phyloP scores from a whole-genome alignment of 1,284 basidiomycete genomes.

The Sporisorium iseilematis-ciliati region DNA sequence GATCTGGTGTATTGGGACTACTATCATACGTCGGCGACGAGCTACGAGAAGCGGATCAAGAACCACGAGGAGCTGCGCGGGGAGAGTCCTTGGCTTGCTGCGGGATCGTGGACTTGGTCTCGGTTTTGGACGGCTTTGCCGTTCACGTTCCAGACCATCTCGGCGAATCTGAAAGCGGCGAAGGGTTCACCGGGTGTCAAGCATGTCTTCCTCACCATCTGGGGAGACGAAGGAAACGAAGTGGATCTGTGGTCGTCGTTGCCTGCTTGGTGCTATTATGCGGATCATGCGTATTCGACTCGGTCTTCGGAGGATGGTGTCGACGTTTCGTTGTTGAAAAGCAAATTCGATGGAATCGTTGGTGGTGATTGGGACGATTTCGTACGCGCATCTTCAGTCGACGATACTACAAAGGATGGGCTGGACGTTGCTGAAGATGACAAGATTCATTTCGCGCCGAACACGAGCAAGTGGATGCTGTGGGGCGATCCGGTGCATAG shows the following conservation, averaged over 20 bases:
- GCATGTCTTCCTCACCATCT: conserved; percentile 70
- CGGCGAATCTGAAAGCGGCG: conserved; percentile 68
- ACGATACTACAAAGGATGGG: conserved; percentile 46
- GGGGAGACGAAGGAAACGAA: conserved; percentile 71
- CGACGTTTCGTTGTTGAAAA: conserved; percentile 53
- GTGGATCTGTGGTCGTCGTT: conserved; percentile 56
- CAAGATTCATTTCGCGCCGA: conserved; percentile 67
- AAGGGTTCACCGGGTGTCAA: conserved; percentile 64
- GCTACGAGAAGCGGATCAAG: conserved; percentile 67
- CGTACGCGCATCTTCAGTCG: conserved; percentile 68
- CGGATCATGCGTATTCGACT: conserved; percentile 67
- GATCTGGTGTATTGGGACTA: conserved; percentile 68
- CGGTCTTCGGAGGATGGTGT: conserved; percentile 36
- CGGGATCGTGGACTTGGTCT: conserved; percentile 70
- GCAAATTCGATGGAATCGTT: conserved; percentile 63
- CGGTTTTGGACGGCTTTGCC: conserved; percentile 71
- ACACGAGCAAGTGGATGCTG: conserved; percentile 70
- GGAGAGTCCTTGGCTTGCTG: conserved; percentile 69
- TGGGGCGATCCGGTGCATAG: conserved; percentile 66
- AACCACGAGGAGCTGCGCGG: conserved; percentile 66
- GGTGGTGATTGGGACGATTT: conserved; percentile 70
- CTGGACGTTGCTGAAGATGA: conserved; percentile 47
- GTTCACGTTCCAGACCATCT: conserved; percentile 70
- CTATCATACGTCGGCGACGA: conserved; percentile 62
- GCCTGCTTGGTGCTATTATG: conserved; percentile 65